Evolutionary conservation across 192 early-diverging fungal species (phyloP).

Genomic region (Entrophospora sp.): DNA sequence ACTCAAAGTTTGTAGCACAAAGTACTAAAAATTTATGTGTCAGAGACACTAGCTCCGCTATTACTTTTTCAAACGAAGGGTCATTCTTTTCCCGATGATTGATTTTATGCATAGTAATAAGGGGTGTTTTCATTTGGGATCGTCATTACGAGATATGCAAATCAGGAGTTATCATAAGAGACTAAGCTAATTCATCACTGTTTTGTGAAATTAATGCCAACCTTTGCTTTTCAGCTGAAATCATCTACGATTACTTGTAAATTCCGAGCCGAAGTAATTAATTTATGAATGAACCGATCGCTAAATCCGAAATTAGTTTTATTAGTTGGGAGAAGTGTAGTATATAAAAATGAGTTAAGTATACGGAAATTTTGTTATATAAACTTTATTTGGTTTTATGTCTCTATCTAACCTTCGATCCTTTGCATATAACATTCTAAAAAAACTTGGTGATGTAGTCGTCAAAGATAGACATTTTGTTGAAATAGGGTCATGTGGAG

Average conservation of each 20-base stretch:
- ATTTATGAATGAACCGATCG: not conserved
- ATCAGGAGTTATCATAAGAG: not conserved
- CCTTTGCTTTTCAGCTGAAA: not conserved
- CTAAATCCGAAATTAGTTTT: not conserved
- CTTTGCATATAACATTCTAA: too few relatives aligned
- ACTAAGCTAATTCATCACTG: not conserved
- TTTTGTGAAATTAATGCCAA: not conserved
- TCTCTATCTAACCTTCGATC: too few relatives aligned
- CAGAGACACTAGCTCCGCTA: too few relatives aligned
- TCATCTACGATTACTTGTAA: not conserved
- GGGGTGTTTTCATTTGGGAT: conserved; percentile 6
- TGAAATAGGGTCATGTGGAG: too few relatives aligned
- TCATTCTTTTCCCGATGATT: not conserved
- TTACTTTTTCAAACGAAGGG: not conserved
- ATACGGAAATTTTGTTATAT: too few relatives aligned
- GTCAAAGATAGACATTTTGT: too few relatives aligned
- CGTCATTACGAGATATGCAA: conserved; percentile 9
- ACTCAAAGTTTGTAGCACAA: too few relatives aligned
- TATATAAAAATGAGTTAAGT: not conserved
- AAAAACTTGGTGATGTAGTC: too few relatives aligned
- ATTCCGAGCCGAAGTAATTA: not conserved
- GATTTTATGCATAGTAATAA: not conserved
- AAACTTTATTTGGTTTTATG: too few relatives aligned
- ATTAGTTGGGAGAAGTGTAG: not conserved
- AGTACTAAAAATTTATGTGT: too few relatives aligned